phyloP scores from a whole-genome alignment of 345 rosid genomes.

The Heritiera littoralis region DNA sequence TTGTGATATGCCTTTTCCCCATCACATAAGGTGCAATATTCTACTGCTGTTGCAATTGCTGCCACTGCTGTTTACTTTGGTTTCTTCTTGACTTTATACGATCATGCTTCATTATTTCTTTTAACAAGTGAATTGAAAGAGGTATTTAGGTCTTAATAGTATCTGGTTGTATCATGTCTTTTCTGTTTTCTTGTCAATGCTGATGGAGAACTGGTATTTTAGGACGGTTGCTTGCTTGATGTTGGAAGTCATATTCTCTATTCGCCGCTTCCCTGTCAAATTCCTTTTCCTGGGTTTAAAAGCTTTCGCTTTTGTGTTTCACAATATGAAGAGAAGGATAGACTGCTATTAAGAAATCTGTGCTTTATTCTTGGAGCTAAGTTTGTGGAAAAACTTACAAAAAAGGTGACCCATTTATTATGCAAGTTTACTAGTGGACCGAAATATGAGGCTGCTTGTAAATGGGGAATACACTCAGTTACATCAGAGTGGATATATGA shows the following conservation, averaged over 20 bases:
- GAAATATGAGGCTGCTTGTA: conserved; percentile 77
- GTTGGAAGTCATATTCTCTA: conserved; percentile 78
- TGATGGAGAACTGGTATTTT: conserved; percentile 39
- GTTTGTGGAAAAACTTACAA: conserved; percentile 59
- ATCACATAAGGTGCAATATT: not conserved
- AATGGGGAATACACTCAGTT: conserved; percentile 64
- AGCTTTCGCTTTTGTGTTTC: conserved; percentile 77
- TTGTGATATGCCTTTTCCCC: not conserved
- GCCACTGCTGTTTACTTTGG: not conserved
- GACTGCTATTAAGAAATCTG: conserved; percentile 67
- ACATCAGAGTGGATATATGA: conserved; percentile 86
- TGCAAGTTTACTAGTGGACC: conserved; percentile 74
- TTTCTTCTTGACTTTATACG: not conserved
- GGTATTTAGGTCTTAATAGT: not conserved
- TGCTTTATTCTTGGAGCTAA: conserved; percentile 85
- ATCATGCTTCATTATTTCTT: not conserved
- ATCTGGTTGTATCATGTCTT: conserved; percentile 16
- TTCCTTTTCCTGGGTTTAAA: conserved; percentile 85
- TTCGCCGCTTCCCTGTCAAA: conserved; percentile 84
- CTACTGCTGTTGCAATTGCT: not conserved
- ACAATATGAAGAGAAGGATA: conserved; percentile 76
- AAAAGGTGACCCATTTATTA: conserved; percentile 80
- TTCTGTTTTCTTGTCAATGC: conserved; percentile 25
- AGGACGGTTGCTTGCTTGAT: conserved; percentile 83
- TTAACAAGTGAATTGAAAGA: conserved; percentile 11